Conservation (phyloP, 139 green algal species). For the Auxenochlorella pyrenoidosa region DNA sequence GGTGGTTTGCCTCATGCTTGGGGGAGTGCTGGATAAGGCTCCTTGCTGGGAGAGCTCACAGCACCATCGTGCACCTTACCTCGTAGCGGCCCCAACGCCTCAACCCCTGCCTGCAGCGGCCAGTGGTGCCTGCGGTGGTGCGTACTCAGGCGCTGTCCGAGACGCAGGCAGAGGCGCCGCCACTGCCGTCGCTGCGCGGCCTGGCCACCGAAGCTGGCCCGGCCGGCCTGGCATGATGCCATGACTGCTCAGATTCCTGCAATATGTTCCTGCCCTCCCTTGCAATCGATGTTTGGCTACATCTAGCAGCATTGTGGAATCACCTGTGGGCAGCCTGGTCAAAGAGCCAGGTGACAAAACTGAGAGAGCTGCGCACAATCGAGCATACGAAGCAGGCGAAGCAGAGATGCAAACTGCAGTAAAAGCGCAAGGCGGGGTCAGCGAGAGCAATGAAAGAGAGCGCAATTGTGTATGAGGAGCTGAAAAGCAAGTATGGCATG, state of each 20-base stretch:
- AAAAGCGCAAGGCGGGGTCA: not conserved
- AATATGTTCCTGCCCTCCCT: not conserved
- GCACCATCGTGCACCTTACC: too few species aligned
- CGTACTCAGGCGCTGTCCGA: not conserved
- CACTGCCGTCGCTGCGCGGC: constrained; percentile 7
- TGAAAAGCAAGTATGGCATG: not conserved
- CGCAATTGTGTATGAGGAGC: too few species aligned
- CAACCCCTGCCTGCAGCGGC: constrained; percentile 6
- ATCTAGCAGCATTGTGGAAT: too few species aligned
- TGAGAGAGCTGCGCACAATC: too few species aligned
- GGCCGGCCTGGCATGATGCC: constrained; percentile 15
- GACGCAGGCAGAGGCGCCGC: not conserved
- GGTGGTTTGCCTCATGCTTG: too few species aligned
- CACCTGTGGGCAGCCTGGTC: too few species aligned
- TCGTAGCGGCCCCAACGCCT: too few species aligned
- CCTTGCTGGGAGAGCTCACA: not conserved
- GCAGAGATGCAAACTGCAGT: not conserved
- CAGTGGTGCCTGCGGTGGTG: not conserved
- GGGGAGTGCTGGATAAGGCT: too few species aligned
- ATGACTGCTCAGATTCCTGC: not conserved
- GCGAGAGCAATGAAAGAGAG: too few species aligned
- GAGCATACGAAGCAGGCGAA: not conserved
- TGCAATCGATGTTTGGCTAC: too few species aligned
- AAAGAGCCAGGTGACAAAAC: too few species aligned
- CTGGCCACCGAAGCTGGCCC: constrained; percentile 19